These are phyloP conservation scores for Metarhizium guizhouense DNA, from an alignment of 2,329 filamentous ascomycete genomes.

Conservation along the genomic window DNA sequence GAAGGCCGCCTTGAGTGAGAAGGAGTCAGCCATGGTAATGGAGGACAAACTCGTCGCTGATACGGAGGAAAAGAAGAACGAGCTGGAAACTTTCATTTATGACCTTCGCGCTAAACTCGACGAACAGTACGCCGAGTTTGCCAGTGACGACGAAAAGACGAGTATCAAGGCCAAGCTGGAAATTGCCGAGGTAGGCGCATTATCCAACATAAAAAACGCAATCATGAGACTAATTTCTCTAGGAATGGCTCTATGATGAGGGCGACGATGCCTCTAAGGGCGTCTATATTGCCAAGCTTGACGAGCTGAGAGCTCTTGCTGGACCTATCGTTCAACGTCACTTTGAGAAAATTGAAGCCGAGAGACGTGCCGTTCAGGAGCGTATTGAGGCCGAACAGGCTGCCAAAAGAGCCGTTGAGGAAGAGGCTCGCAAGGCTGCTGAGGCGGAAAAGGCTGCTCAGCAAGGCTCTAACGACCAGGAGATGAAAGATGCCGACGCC, in stretches of 20 bases:
- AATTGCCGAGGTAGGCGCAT: slow-evolving; percentile 64
- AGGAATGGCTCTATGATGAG: slow-evolving; percentile 99
- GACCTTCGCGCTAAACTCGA: slow-evolving; percentile 93
- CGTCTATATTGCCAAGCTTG: slow-evolving; percentile 88
- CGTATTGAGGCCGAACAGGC: slow-evolving; percentile 69
- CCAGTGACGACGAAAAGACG: slow-evolving; percentile 85
- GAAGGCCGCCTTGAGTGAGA: slow-evolving; percentile 65
- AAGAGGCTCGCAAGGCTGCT: slow-evolving; percentile 45
- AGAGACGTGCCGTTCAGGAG: slow-evolving; percentile 71
- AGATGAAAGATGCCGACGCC: slow-evolving; percentile 54
- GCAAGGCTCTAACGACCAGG: slow-evolving; percentile 44
- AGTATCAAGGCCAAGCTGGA: slow-evolving; percentile 79
- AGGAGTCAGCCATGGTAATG: slow-evolving; percentile 86
- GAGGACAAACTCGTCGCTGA: slow-evolving; percentile 98
- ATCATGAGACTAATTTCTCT: slow-evolving; percentile 6
- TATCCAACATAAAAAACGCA: background rate
- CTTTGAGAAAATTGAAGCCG: slow-evolving; percentile 86
- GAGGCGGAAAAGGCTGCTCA: slow-evolving; percentile 41
- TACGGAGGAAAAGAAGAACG: slow-evolving; percentile 99
- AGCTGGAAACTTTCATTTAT: slow-evolving; percentile 96
- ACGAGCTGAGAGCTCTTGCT: slow-evolving; percentile 84
- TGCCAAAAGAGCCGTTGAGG: slow-evolving; percentile 58
- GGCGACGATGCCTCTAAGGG: slow-evolving; percentile 92
- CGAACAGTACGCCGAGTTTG: slow-evolving; percentile 80
- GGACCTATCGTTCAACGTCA: slow-evolving; percentile 90